Evolutionary conservation across 2,329 filamentous ascomycete species (phyloP).

Genomic region (Xylariaceae sp.): DNA sequence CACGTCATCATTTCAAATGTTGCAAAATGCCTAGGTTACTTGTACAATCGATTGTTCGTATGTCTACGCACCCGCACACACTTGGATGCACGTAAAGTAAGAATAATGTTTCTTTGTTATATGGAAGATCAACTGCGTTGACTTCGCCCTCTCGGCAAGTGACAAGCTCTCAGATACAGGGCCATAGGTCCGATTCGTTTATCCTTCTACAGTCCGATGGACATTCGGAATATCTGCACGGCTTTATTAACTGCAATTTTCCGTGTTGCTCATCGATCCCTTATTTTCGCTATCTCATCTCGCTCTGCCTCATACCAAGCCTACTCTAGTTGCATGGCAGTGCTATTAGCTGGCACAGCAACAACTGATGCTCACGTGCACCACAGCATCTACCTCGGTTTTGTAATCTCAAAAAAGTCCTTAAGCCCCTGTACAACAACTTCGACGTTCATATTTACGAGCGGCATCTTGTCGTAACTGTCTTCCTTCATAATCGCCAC

Average conservation of each 20-base stretch:
- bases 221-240: neutral
- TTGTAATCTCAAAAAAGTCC: conserved; percentile 78
- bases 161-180: neutral
- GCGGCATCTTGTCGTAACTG: conserved; percentile 80
- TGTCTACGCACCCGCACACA: no score
- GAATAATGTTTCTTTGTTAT: neutral
- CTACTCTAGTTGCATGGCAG: neutral
- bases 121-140: neutral
- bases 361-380: neutral
- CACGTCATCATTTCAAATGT: no score
- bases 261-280: neutral
- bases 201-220: neutral
- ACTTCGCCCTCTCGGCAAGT: neutral
- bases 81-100: no score
- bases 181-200: neutral
- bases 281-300: neutral
- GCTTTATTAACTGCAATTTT: neutral
- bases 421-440: conserved; percentile 79
- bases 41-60: no score
- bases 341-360: neutral
- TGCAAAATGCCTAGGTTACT: no score
- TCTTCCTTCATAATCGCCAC: conserved; percentile 89
- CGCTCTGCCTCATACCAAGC: neutral
- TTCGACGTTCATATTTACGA: conserved; percentile 87
- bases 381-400: conserved; percentile 48